phyloP scores from a whole-genome alignment of 176 grass and related monocot species.

The Oryza longistaminata region DNA sequence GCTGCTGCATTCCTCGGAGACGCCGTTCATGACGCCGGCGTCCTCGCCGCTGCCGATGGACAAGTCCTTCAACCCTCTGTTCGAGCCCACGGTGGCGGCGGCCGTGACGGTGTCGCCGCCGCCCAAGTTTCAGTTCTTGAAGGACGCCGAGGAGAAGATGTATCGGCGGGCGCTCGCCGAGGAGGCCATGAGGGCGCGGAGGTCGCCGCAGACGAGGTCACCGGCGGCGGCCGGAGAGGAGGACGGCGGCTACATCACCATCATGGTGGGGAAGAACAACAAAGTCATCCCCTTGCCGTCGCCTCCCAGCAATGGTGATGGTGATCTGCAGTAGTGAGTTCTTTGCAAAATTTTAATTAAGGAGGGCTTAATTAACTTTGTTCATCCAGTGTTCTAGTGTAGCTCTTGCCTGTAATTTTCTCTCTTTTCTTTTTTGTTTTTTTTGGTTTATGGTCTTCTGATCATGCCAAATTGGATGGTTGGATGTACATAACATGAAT shows the following conservation, averaged over 20 bases:
- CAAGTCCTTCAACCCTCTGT: slow-evolving; percentile 64
- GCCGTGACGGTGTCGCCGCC: slow-evolving; percentile 50
- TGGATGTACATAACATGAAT: slow-evolving; percentile 60
- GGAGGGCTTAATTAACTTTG: slow-evolving; percentile 25
- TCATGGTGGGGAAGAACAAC: slow-evolving; percentile 57
- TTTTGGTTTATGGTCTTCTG: slow-evolving; percentile 23
- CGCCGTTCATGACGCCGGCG: slow-evolving; percentile 68
- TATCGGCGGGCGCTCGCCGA: slow-evolving; percentile 64
- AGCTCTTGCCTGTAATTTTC: slow-evolving; percentile 25
- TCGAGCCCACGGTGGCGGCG: slow-evolving; percentile 35
- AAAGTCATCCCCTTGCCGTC: slow-evolving; percentile 44
- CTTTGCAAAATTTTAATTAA: not conserved
- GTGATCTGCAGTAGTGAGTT: slow-evolving; percentile 19
- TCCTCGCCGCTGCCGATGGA: slow-evolving; percentile 47
- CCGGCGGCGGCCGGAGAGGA: slow-evolving; percentile 41
- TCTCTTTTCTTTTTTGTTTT: not conserved
- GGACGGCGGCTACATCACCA: slow-evolving; percentile 55
- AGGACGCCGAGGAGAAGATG: slow-evolving; percentile 92
- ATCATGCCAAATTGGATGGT: slow-evolving; percentile 40
- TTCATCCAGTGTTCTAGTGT: slow-evolving; percentile 41
- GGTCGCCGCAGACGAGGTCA: slow-evolving; percentile 38
- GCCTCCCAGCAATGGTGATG: not conserved
- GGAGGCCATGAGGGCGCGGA: slow-evolving; percentile 47
- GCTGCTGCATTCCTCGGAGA: slow-evolving; percentile 57
- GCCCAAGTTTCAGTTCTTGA: slow-evolving; percentile 88